Evolutionary conservation across 2,329 filamentous ascomycete genomes (phyloP).

Genomic region (Zymoseptoria crescenta): DNA sequence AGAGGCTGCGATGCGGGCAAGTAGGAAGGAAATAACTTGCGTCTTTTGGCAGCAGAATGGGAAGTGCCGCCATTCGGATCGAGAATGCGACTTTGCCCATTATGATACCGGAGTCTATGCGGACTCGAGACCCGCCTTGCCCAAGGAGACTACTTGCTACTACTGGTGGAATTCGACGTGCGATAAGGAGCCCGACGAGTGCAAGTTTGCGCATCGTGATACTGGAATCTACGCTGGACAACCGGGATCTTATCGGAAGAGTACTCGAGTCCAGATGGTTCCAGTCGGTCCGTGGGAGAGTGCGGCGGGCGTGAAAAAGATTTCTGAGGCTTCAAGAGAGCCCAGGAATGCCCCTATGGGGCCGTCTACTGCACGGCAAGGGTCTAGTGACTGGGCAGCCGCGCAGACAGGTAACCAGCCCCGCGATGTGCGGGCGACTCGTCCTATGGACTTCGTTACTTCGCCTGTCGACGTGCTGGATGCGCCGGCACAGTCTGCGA

Average conservation of each 20-base stretch:
- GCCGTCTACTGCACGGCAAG: neutral
- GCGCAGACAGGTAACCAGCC: neutral
- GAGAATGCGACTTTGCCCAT: slow-evolving; percentile 21
- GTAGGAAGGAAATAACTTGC: slow-evolving; percentile 9
- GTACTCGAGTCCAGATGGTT: neutral
- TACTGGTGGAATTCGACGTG: slow-evolving; percentile 14
- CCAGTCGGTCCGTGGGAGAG: neutral
- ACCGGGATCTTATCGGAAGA: neutral
- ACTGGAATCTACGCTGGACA: slow-evolving; percentile 11
- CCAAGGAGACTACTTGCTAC: slow-evolving; percentile 14
- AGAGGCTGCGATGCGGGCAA: neutral
- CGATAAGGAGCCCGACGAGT: slow-evolving; percentile 5
- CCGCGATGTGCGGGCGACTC: neutral
- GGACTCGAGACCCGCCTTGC: neutral
- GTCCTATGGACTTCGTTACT: neutral
- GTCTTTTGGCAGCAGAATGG: slow-evolving; percentile 9
- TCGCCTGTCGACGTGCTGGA: neutral
- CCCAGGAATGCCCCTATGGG: neutral
- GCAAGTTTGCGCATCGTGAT: slow-evolving; percentile 16
- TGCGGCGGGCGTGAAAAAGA: neutral
- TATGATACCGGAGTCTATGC: slow-evolving; percentile 12
- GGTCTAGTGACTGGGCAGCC: neutral
- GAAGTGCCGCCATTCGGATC: slow-evolving; percentile 9
- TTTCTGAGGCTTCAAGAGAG: neutral
- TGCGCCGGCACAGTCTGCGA: neutral